Base-by-base conservation (phyloP, 2,329 filamentous ascomycete species). In the Ascocoryne sarcoides region DNA sequence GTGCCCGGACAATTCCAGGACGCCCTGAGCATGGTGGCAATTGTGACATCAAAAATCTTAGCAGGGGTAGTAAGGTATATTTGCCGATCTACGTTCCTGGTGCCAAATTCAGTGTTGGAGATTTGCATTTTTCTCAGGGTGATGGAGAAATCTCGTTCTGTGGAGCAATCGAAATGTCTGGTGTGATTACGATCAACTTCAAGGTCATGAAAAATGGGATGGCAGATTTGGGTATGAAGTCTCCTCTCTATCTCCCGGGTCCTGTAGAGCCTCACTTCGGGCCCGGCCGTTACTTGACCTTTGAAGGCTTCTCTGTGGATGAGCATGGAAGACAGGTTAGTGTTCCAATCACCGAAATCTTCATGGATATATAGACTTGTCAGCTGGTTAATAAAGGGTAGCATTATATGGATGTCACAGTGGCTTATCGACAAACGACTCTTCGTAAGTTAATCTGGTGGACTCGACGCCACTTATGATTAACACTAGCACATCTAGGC, bases 101-200 rank as follows among this genome's bases (percentile, higher is more conserved):
- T 0, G 89, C 88, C 32, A 93, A 93, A 58, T 95, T 95, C 63
- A 84, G 76, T 32, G 89, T 95, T 0, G 89, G 89, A 10, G 89
- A 95, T 58, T 64, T 94, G 26, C 87, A 93, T 62, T 93, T 92
- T 62, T 81, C 77, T 3, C 84, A 93, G 63, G 88, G 88, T 7
- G 88, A 95, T 57, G 88, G 88, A 5, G 88, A 95, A 60, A 93
- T 95, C 44, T 86, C 79, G 2, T 95, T 88, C 58, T 88, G 83
- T 49, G 83, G 83, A 15, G 89, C 88, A 4, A 95, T 95, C 54
- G 89, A 95, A 62, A 95, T 95, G 84, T 86, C 88, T 0, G 88
- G 88, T 4, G 69, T 86, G 32, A 94, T 95, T 52, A 95, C 88
- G 2, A 75, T 95, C 62, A 94, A 92, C 55, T 89, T 94, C 68